Conservation (phyloP, 768 basidiomycete species). For the Panaeolus papilionaceus region DNA sequence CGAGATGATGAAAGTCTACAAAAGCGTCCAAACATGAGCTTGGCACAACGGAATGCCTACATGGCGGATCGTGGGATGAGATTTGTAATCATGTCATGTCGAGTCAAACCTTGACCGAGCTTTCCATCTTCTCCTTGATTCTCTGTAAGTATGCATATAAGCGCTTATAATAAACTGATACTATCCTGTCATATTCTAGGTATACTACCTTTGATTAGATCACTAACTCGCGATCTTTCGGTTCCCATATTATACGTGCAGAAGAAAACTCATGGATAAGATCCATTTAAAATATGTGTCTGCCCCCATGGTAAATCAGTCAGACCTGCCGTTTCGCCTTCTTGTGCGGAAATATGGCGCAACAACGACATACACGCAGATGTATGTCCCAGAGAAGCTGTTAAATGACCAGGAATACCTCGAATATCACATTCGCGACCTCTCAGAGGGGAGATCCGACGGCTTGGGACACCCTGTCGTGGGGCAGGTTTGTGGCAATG, state of each 20-base stretch:
- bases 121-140: not conserved
- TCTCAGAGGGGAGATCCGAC: conserved; percentile 40
- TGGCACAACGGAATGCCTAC: not conserved
- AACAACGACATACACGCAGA: conserved; percentile 77
- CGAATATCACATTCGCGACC: conserved; percentile 64
- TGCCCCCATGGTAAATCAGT: conserved; percentile 84
- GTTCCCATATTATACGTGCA: not conserved
- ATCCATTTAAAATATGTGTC: conserved; percentile 51
- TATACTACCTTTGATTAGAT: not conserved
- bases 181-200: not conserved
- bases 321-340: conserved; percentile 75
- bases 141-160: not conserved
- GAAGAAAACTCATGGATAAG: conserved; percentile 14
- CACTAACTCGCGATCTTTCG: not conserved
- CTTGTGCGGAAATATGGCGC: conserved; percentile 68
- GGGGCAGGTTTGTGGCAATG: conserved; percentile 77
- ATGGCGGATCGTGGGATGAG: not conserved
- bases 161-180: not conserved
- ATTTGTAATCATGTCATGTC: not conserved
- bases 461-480: conserved; percentile 56
- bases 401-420: conserved; percentile 70
- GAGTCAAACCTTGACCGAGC: not conserved
- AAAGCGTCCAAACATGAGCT: not conserved
- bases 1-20: not conserved
- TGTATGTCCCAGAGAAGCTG: conserved; percentile 70